Evolutionary conservation across 2,329 filamentous ascomycete species (phyloP), one percentile per base, ranked within the genome.

Genomic region (Ascochyta koolunga): DNA sequence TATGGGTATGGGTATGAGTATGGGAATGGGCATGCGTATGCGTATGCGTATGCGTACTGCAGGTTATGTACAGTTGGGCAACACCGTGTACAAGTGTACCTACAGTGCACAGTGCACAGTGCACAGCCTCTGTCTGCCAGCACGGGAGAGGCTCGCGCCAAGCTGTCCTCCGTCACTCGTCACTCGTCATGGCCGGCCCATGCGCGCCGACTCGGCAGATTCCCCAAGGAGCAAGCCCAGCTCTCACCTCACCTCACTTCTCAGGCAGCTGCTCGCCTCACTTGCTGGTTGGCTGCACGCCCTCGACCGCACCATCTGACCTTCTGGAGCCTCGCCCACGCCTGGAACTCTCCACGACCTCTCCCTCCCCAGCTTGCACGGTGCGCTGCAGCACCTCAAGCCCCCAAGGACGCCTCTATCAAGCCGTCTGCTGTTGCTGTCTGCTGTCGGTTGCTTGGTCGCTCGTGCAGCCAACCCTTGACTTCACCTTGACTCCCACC

Each of bases 201-300:
- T 32, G 42, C 31, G 24, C 31, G 32, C 22, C 11, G 16, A 21
- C 13, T 47, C 33, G 35, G 24, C 33, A 31, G 35, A 21, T 27
- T 9, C 24, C 24, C 24, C 24, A 27, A 9, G 24, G 7, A 5
- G 7, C 6, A 21, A 24, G 41, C 32, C 31, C 22, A 33, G 41
- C 41, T 29, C n/a, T n/a, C n/a, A n/a, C n/a, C 22, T 24, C 22
- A 8, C 22, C 5, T 6, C 22, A 5, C 4, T 15, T 29, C 10
- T 11, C 27, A 29, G 27, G 38, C 46, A 49, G 38, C 33, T 44
- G 47, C 39, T 43, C 54, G 64, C 62, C 62, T 66, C 62, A 65
- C 45, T 58, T 41, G 44, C 51, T 48, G 46, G 45, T 50, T 51
- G 53, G 54, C 43, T 53, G 52, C 11, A 35, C 39, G 36, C n/a